A percentile compares a stretch with the other conserved stretches of the same genome.
phyloP scores from a whole-genome alignment of 1,284 basidiomycete species.

The Puccinia hordei region DNA sequence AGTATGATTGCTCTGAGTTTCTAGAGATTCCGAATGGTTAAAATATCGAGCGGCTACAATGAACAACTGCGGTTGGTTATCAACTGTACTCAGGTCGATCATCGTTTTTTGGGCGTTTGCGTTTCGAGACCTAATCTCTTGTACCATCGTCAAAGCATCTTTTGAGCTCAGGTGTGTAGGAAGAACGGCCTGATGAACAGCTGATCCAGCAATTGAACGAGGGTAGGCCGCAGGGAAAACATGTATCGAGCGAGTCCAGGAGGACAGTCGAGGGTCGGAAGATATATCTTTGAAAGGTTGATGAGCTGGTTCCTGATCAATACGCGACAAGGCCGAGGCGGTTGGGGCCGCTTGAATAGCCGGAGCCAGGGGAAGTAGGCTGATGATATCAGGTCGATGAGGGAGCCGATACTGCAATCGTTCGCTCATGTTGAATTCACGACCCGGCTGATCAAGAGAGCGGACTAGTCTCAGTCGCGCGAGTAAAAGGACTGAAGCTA shows the following conservation, averaged over 20 bases:
- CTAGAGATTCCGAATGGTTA: slow-evolving; percentile 43
- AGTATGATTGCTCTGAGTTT: slow-evolving; percentile 51
- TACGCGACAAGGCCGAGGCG: not conserved
- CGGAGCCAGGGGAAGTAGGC: slow-evolving; percentile 2
- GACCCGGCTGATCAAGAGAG: too few species aligned
- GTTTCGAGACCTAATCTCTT: slow-evolving; percentile 36
- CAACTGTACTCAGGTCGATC: slow-evolving; percentile 59
- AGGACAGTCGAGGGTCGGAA: slow-evolving; percentile 54
- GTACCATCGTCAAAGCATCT: slow-evolving; percentile 52
- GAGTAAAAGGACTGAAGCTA: too few species aligned
- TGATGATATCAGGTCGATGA: slow-evolving; percentile 12
- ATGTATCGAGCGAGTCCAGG: slow-evolving; percentile 67
- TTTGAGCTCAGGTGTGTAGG: slow-evolving; percentile 44
- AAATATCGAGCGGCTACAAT: slow-evolving; percentile 61
- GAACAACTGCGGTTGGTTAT: slow-evolving; percentile 68
- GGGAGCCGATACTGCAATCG: too few species aligned
- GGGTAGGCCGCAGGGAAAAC: slow-evolving; percentile 73
- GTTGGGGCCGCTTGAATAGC: not conserved
- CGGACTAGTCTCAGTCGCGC: too few species aligned
- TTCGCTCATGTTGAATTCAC: too few species aligned
- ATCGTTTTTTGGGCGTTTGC: slow-evolving; percentile 49
- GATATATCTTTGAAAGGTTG: slow-evolving; percentile 50
- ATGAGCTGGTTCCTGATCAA: not conserved
- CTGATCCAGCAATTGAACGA: slow-evolving; percentile 60
- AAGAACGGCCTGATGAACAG: slow-evolving; percentile 52